Base-by-base conservation (phyloP, 768 basidiomycete species). In the Pulveroboletus sp. region DNA sequence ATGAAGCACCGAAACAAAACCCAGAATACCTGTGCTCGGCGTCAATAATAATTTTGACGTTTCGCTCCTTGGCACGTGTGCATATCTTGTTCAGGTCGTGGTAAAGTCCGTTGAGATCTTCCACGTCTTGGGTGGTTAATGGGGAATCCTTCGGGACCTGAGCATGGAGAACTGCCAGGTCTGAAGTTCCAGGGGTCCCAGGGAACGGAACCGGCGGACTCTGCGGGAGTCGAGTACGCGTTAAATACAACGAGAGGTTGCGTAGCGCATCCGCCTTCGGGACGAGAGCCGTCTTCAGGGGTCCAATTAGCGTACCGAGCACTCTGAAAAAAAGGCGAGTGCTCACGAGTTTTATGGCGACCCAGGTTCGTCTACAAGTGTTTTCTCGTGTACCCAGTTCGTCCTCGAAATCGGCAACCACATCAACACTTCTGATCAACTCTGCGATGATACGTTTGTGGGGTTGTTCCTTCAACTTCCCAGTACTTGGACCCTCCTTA, bases 381-480 rank as follows among this genome's bases (percentile, higher is more conserved):
- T 43, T 57, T 4, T 47, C 62, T 24, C 47, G 43, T 1, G 49
- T 51, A 1, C 62, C 66, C 26, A 69, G 57, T 44, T 61, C 57
- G 24, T 83, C 82, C 62, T 96, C 92, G 59, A 91, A 93, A 52
- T 86, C 81, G 8, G 86, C 93, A 1, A 85, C 85, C 6, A 86
- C 79, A 51, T 93, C 82, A 36, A 95, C 82, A 49, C 82, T 84
- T 41, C 73, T 76, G 30, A 91, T 71, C 62, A 88, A 88, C 69
- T 95, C 93, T 17, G 80, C 70, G 0, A 92, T 79, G 50, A 86
- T 79, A 23, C 73, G 76, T 62, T 84, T 81, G 67, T 89, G 76
- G 6, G 72, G 67, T 9, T 68, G 69, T 40, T 66, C 57, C 45
- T 31, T 56, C 27, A 6, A 6, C 16, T 47, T 29, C 2, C 23